These are phyloP conservation scores for Rhizopogon salebrosus DNA, from an alignment of 768 basidiomycete species.

Conservation along the genomic window DNA sequence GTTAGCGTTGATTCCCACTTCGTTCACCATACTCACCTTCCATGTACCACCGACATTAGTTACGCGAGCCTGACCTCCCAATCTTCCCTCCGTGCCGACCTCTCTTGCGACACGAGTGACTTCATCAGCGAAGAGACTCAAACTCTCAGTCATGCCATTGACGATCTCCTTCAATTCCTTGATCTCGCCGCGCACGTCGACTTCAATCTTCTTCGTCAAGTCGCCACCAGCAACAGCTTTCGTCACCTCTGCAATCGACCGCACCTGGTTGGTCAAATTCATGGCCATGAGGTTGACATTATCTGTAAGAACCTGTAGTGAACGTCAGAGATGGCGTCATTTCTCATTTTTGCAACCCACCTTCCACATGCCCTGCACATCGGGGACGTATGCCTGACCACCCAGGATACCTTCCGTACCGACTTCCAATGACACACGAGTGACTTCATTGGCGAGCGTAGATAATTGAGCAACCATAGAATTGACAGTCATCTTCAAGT, in stretches of 20 bases:
- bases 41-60: slow-evolving; percentile 94
- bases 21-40: slow-evolving; percentile 46
- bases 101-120: slow-evolving; percentile 86
- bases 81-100: slow-evolving; percentile 92
- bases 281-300: slow-evolving; percentile 89
- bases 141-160: slow-evolving; percentile 88
- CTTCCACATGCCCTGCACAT: slow-evolving; percentile 94
- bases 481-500: slow-evolving; percentile 76
- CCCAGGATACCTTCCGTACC: slow-evolving; percentile 92
- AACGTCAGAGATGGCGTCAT: slow-evolving; percentile 13
- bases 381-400: slow-evolving; percentile 88
- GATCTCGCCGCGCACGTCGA: slow-evolving; percentile 91
- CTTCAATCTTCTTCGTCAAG: slow-evolving; percentile 88
- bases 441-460: slow-evolving; percentile 79
- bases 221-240: slow-evolving; percentile 94
- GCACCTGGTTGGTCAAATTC: slow-evolving; percentile 88
- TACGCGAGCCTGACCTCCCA: slow-evolving; percentile 93
- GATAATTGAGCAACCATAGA: slow-evolving; percentile 71
- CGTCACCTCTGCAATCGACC: slow-evolving; percentile 86
- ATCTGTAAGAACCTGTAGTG: slow-evolving; percentile 52
- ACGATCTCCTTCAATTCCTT: slow-evolving; percentile 87
- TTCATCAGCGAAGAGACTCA: slow-evolving; percentile 83
- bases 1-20: neutral
- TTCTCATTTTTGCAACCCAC: slow-evolving; percentile 29
- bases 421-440: slow-evolving; percentile 86